Evolutionary conservation across 2,329 filamentous ascomycete genomes (phyloP).

Genomic region (Waltergamsia citrina): DNA sequence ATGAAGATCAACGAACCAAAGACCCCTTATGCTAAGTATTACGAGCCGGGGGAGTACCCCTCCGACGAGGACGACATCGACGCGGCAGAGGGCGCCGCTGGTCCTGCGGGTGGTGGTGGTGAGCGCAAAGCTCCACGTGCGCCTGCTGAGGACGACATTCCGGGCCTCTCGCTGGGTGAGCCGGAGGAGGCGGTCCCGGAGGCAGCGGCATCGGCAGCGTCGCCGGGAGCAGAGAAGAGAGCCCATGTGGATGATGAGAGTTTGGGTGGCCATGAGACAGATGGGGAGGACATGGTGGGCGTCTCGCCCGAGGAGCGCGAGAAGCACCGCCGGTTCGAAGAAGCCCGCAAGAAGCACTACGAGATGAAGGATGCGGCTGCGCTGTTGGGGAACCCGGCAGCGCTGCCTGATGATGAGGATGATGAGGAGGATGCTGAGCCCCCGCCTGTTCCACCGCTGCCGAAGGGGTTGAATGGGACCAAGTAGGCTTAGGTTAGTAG

Average conservation of each 20-base stretch:
- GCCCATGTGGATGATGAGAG: slow-evolving; percentile 68
- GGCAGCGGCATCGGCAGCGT: slow-evolving; percentile 17
- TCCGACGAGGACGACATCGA: slow-evolving; percentile 65
- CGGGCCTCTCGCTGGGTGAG: slow-evolving; percentile 84
- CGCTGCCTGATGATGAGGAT: slow-evolving; percentile 52
- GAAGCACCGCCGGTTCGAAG: slow-evolving; percentile 88
- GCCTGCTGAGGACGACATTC: slow-evolving; percentile 65
- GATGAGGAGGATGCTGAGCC: slow-evolving; percentile 45
- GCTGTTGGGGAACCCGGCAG: slow-evolving; percentile 69
- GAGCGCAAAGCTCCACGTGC: slow-evolving; percentile 24
- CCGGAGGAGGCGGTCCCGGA: slow-evolving; percentile 66
- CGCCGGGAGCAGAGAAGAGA: slow-evolving; percentile 47
- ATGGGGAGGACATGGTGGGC: slow-evolving; percentile 24
- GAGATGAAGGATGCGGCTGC: slow-evolving; percentile 95
- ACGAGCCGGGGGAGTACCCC: slow-evolving; percentile 82
- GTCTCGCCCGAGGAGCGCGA: slow-evolving; percentile 66
- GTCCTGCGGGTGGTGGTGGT: slow-evolving; percentile 11
- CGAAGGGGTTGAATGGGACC: slow-evolving; percentile 31
- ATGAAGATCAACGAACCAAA: slow-evolving; percentile 99
- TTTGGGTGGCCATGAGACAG: slow-evolving; percentile 47
- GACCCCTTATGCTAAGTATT: slow-evolving; percentile 89
- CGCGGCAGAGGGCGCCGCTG: slow-evolving; percentile 12
- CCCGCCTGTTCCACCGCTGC: slow-evolving; percentile 34
- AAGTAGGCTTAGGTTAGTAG: too few species aligned
- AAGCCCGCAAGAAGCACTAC: slow-evolving; percentile 91